Percentiles rank a stretch among this genome's conserved stretches.
These are phyloP conservation scores for Cucumis melo DNA, from an alignment of 306 rosid species.

Conservation along the genomic window DNA sequence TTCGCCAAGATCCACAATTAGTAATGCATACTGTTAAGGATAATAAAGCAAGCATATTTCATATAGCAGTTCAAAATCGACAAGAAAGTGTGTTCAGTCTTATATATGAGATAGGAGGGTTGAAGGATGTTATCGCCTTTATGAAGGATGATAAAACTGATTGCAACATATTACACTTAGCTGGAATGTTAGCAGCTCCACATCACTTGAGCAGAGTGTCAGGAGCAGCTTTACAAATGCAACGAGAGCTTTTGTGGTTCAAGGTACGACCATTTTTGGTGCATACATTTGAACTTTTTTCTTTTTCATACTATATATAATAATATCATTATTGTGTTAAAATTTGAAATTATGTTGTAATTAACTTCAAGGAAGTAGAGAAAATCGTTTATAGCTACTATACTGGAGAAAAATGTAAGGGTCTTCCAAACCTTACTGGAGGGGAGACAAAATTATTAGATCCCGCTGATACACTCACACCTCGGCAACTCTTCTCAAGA, in stretches of 20 bases:
- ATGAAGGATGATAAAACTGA: background rate
- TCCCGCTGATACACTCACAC: no score
- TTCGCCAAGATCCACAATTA: conserved; percentile 10
- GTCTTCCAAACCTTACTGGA: no score
- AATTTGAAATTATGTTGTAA: no score
- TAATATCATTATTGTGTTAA: no score
- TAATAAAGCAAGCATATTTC: conserved; percentile 4
- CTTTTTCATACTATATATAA: no score
- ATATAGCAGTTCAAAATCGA: conserved; percentile 14
- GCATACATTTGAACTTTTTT: no score
- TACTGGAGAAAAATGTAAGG: no score
- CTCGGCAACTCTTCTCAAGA: background rate
- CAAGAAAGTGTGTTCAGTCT: conserved; percentile 10
- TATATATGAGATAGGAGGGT: conserved; percentile 3
- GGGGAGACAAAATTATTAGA: no score
- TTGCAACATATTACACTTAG: conserved; percentile 14
- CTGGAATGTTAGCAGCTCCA: conserved; percentile 9
- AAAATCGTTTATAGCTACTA: no score
- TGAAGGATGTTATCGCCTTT: background rate
- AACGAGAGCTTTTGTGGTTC: conserved; percentile 19
- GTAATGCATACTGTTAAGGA: conserved; percentile 1
- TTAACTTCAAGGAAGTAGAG: no score
- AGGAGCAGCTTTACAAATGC: conserved; percentile 25
- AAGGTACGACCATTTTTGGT: background rate
- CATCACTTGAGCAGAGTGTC: conserved; percentile 13